Evolutionary conservation across 306 rosid species (phyloP).

Genomic region (Gastrolobium bilobum): DNA sequence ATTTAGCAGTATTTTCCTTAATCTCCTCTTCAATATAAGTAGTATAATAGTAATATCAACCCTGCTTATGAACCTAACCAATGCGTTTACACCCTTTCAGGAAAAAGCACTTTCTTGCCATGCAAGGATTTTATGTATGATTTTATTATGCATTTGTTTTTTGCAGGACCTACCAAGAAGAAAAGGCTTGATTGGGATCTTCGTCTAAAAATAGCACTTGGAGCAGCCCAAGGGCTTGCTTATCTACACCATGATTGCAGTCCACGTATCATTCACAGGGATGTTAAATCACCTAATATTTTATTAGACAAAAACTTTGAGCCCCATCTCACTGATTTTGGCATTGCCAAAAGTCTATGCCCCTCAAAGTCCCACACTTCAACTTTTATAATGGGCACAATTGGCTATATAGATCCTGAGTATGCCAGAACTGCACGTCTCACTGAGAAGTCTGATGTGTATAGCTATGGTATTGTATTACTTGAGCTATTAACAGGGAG

Average conservation of each 20-base stretch:
- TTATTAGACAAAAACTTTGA: slow-evolving; percentile 78
- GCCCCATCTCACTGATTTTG: slow-evolving; percentile 87
- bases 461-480: slow-evolving; percentile 83
- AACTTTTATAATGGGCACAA: slow-evolving; percentile 84
- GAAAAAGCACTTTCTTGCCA: neutral
- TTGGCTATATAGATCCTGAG: slow-evolving; percentile 91
- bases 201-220: slow-evolving; percentile 80
- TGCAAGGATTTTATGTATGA: neutral
- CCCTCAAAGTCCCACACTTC: slow-evolving; percentile 76
- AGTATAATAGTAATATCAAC: neutral
- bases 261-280: slow-evolving; percentile 90
- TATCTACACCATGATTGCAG: slow-evolving; percentile 90
- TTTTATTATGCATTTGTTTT: neutral
- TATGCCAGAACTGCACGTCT: slow-evolving; percentile 89
- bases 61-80: neutral
- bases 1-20: neutral
- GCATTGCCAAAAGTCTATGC: slow-evolving; percentile 82
- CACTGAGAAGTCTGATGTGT: slow-evolving; percentile 87
- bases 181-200: slow-evolving; percentile 77
- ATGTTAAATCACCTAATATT: slow-evolving; percentile 83
- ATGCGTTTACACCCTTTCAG: neutral
- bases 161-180: slow-evolving; percentile 71
- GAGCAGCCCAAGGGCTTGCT: slow-evolving; percentile 88
- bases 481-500: slow-evolving; percentile 84
- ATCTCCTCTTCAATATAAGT: neutral